Evolutionary conservation across 768 basidiomycete species (phyloP), one percentile per base, ranked within the genome.

Genomic region (Lentinula boryana): DNA sequence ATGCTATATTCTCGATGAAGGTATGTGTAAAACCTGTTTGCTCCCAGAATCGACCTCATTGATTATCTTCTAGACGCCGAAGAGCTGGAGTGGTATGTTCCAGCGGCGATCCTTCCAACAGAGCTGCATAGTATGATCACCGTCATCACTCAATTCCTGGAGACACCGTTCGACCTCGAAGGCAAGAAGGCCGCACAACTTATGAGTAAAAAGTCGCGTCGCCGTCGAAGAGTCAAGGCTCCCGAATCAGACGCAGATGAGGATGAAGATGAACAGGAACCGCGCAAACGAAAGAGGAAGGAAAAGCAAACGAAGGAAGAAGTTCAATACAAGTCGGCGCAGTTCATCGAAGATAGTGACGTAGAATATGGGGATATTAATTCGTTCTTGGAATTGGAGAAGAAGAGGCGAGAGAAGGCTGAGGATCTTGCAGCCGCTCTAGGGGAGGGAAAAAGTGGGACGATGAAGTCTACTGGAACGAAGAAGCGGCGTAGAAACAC

Each of bases 301-400:
- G 75, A 74, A 62, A 78, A 76, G 68, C 80, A 79, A 69, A 74
- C 73, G 63, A 82, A 80, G 67, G 86, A 87, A 68, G 72, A 78
- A 62, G 73, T 80, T 70, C 69, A 77, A 62, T 95, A 91, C 79
- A 94, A 93, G 71, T 91, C 89, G 6, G 93, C 92, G 9, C 88
- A 92, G 71, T 91, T 95, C 70, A 94, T 96, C 70, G 86, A 90
- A 68, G 94, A 97, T 74, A 93, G 91, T 63, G 95, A 97, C 67
- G 87, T 79, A 59, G 91, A 93, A 70, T 84, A 84, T 60, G 90
- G 83, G 15, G 87, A 56, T n/a, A 88, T 93, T 71, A 87, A 89
- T 54, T 84, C 79, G 5, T 97, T 97, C 80, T 84, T 94, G 60
- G 87, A 80, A 72, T 83, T 80, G 67, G 95, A 96, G 73, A 82